Evolutionary conservation across 2,329 filamentous ascomycete genomes (phyloP).

Genomic region (Aspergillus floridensis): DNA sequence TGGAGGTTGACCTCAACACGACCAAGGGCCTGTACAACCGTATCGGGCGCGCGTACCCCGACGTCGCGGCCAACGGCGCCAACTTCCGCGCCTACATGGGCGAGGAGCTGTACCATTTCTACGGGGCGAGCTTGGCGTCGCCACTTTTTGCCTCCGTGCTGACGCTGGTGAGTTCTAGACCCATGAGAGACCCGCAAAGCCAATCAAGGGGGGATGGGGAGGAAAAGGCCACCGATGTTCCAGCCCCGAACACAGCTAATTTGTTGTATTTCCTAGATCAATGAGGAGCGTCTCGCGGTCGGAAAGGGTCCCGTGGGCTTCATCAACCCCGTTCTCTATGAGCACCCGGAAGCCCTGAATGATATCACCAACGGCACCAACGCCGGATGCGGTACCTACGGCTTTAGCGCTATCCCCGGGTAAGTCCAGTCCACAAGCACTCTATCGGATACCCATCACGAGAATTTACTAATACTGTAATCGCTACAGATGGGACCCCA

Average conservation of each 20-base stretch:
- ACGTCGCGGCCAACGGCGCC: constrained; percentile 48
- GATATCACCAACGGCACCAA: constrained; percentile 44
- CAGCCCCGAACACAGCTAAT: neutral
- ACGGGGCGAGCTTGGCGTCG: constrained; percentile 28
- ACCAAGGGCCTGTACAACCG: constrained; percentile 45
- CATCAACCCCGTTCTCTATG: constrained; percentile 49
- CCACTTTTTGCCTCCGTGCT: constrained; percentile 32
- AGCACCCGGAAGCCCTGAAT: constrained; percentile 33
- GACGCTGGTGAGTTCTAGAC: constrained; percentile 23
- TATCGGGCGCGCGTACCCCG: constrained; percentile 50
- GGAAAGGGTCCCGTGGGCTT: constrained; percentile 53
- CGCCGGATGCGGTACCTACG: constrained; percentile 27
- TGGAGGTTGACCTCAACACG: constrained; percentile 35
- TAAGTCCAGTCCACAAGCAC: constrained; percentile 4
- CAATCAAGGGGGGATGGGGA: too few species aligned
- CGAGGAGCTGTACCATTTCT: constrained; percentile 21
- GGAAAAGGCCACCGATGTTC: neutral
- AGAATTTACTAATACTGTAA: neutral
- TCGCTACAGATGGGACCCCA: constrained; percentile 28
- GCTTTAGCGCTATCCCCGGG: constrained; percentile 28
- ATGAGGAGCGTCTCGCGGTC: constrained; percentile 49
- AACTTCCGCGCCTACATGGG: constrained; percentile 24
- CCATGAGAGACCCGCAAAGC: too few species aligned
- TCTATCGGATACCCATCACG: neutral
- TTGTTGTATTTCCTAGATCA: constrained; percentile 31